These are phyloP conservation scores for Davidsoniella australis DNA, from an alignment of 2,329 filamentous ascomycete genomes.

Conservation along the genomic window DNA sequence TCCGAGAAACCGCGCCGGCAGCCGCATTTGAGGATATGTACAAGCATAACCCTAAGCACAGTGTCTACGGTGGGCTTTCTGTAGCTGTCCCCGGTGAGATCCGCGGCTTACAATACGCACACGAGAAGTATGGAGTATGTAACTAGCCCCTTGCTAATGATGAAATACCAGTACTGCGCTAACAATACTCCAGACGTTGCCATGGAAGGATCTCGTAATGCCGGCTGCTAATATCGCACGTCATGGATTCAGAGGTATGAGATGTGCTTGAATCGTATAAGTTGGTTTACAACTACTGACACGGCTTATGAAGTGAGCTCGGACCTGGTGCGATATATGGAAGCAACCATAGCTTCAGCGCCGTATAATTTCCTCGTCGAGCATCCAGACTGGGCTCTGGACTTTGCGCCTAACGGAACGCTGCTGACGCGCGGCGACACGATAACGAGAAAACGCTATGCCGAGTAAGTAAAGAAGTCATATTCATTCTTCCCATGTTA, in stretches of 20 bases:
- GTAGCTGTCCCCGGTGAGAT: constrained; percentile 59
- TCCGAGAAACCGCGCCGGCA: constrained; percentile 71
- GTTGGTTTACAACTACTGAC: constrained; percentile 11
- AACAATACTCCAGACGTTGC: constrained; percentile 21
- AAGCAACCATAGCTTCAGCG: constrained; percentile 17
- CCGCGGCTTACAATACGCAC: constrained; percentile 62
- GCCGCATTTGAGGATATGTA: constrained; percentile 79
- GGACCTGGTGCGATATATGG: constrained; percentile 63
- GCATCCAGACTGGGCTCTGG: constrained; percentile 65
- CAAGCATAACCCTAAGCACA: constrained; percentile 46
- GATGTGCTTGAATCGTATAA: background rate
- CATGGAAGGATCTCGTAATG: constrained; percentile 55
- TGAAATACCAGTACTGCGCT: background rate
- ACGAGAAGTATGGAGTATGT: constrained; percentile 48
- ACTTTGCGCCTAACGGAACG: constrained; percentile 74
- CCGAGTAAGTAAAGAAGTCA: constrained; percentile 23
- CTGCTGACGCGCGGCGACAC: constrained; percentile 55
- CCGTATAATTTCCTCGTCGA: constrained; percentile 48
- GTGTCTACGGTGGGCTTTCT: constrained; percentile 56
- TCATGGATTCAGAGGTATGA: constrained; percentile 43
- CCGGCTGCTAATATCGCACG: constrained; percentile 61
- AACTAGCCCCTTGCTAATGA: background rate
- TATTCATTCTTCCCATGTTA: too few species aligned
- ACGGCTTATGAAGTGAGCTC: constrained; percentile 34
- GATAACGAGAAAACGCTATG: constrained; percentile 69